A percentile compares a stretch with the other conserved stretches of the same genome.
Conservation (phyloP, 306 rosid genomes). For the Trifolium dubium region DNA sequence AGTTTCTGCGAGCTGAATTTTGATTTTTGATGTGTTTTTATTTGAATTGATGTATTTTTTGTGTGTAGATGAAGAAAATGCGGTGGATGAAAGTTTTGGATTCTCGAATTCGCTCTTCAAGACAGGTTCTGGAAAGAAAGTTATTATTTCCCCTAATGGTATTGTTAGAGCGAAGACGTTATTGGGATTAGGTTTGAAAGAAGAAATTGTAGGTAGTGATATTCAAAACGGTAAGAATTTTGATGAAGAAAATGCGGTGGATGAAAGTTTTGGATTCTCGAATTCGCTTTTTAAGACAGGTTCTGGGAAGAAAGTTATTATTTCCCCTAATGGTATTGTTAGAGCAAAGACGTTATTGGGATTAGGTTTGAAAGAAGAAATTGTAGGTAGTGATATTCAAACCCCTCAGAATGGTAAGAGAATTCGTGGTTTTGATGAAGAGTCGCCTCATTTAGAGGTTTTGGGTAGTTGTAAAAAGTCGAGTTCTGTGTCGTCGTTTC, state of each 20-base stretch:
- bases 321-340: constrained; percentile 66
- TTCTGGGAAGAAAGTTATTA: constrained; percentile 71
- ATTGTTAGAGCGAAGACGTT: constrained; percentile 71
- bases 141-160: constrained; percentile 68
- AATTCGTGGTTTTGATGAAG: not conserved
- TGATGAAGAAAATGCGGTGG: constrained; percentile 53
- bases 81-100: constrained; percentile 40
- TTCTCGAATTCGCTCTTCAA: constrained; percentile 72
- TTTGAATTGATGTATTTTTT: not conserved
- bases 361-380: constrained; percentile 46
- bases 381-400: constrained; percentile 36
- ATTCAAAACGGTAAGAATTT: too few relatives aligned
- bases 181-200: constrained; percentile 53
- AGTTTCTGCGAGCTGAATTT: not conserved
- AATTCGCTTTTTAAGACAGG: constrained; percentile 80
- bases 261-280: constrained; percentile 48
- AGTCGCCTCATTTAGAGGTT: constrained; percentile 22
- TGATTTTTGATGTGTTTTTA: not conserved
- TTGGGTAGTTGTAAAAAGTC: constrained; percentile 27
- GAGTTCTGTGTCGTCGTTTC: constrained; percentile 37
- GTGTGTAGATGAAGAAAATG: constrained; percentile 56
- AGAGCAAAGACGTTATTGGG: constrained; percentile 78
- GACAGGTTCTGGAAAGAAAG: constrained; percentile 80
- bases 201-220: constrained; percentile 38
- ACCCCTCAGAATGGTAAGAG: constrained; percentile 33